phyloP scores from a whole-genome alignment of 257 asterid species.

The Misopates orontium region DNA sequence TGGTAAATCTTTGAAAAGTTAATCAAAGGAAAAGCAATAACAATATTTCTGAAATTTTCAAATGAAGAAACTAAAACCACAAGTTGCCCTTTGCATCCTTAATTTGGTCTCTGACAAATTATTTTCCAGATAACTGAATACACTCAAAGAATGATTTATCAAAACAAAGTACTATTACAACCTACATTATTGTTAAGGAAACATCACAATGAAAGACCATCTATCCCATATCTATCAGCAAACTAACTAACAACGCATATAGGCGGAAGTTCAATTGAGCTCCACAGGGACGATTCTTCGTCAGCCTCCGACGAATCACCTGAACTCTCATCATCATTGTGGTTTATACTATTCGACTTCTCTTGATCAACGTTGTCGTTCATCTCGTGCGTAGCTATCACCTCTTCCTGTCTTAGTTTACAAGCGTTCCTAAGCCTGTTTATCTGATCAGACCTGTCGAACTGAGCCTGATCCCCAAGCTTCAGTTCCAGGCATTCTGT shows the following conservation, averaged over 20 bases:
- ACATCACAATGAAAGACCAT: neutral
- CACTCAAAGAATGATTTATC: slow-evolving; percentile 20
- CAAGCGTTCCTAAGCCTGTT: slow-evolving; percentile 55
- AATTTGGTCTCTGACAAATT: no score
- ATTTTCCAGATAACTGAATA: no score
- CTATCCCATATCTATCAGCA: neutral
- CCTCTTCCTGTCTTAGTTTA: slow-evolving; percentile 35
- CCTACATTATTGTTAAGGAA: neutral
- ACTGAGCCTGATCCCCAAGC: slow-evolving; percentile 30
- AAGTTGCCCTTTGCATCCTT: no score
- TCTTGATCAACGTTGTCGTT: neutral
- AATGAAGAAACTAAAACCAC: no score
- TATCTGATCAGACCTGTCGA: slow-evolving; percentile 48
- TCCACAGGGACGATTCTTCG: slow-evolving; percentile 42
- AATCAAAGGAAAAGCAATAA: no score
- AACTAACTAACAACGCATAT: slow-evolving; percentile 37
- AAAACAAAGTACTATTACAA: neutral
- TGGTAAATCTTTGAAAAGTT: no score
- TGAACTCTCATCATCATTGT: slow-evolving; percentile 5
- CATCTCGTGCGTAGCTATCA: neutral
- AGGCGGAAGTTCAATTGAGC: slow-evolving; percentile 42
- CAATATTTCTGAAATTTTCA: no score
- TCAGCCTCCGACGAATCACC: slow-evolving; percentile 13
- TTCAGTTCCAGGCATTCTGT: slow-evolving; percentile 66
- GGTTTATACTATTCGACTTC: neutral